Percentiles rank a stretch among this genome's conserved stretches.
These are phyloP conservation scores for Cytospora mali DNA, from an alignment of 2,329 filamentous ascomycete species.

Conservation along the genomic window DNA sequence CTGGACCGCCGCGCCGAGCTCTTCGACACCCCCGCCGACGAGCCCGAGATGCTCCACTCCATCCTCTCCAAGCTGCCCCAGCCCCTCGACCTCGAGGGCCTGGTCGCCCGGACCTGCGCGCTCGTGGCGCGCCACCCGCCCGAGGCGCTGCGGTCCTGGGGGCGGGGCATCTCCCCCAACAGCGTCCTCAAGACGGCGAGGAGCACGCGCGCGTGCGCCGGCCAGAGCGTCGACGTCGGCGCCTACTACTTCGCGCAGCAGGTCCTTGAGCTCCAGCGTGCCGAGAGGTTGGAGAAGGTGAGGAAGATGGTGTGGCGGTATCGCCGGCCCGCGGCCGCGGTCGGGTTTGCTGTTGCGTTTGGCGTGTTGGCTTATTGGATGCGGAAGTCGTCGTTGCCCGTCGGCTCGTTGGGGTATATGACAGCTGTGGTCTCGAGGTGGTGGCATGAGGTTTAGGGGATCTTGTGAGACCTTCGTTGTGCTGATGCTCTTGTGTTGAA, in stretches of 20 bases:
- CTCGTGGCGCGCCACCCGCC: slow-evolving; percentile 73
- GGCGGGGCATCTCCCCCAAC: slow-evolving; percentile 70
- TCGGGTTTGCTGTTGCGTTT: slow-evolving; percentile 67
- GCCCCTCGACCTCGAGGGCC: slow-evolving; percentile 75
- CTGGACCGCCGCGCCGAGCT: slow-evolving; percentile 79
- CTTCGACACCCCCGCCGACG: slow-evolving; percentile 78
- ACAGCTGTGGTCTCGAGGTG: slow-evolving; percentile 31
- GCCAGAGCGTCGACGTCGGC: slow-evolving; percentile 67
- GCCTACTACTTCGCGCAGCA: slow-evolving; percentile 70
- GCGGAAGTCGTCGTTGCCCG: slow-evolving; percentile 47
- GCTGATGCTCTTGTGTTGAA: background rate
- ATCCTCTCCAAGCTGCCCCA: slow-evolving; percentile 84
- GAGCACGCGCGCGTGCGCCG: slow-evolving; percentile 49
- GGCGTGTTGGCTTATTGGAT: slow-evolving; percentile 71
- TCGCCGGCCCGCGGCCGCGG: slow-evolving; percentile 62
- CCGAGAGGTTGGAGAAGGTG: slow-evolving; percentile 59
- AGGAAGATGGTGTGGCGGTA: slow-evolving; percentile 62
- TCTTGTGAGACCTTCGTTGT: background rate
- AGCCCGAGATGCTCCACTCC: slow-evolving; percentile 90
- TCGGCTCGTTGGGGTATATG: slow-evolving; percentile 13
- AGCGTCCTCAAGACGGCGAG: slow-evolving; percentile 87
- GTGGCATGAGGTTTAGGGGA: slow-evolving; percentile 13
- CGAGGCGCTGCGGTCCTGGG: slow-evolving; percentile 62
- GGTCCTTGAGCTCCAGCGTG: slow-evolving; percentile 68
- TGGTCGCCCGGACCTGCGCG: slow-evolving; percentile 67